Percentiles rank a stretch among this genome's conserved stretches.
These are phyloP conservation scores for Penicillium sp. DNA, from an alignment of 2,329 filamentous ascomycete genomes.

Conservation along the genomic window DNA sequence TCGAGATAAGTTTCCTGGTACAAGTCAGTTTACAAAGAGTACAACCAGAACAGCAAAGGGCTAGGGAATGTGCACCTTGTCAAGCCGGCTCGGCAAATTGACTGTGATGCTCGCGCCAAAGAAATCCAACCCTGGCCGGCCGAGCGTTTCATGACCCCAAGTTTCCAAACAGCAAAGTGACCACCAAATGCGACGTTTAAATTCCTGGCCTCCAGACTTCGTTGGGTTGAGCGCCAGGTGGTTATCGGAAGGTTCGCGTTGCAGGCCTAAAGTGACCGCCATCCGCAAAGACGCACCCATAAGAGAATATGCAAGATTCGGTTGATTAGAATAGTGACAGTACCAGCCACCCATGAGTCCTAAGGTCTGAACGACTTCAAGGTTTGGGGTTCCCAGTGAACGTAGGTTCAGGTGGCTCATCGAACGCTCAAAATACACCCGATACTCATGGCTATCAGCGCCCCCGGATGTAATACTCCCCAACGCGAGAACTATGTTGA, in stretches of 20 bases:
- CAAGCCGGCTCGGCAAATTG: slow-evolving; percentile 54
- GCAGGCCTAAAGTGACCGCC: slow-evolving; percentile 68
- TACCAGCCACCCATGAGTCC: slow-evolving; percentile 71
- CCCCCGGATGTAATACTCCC: slow-evolving; percentile 67
- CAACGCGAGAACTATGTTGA: slow-evolving; percentile 73
- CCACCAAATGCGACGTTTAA: slow-evolving; percentile 68
- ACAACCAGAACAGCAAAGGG: neutral
- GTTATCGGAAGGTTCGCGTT: slow-evolving; percentile 56
- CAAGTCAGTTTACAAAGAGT: slow-evolving; percentile 19
- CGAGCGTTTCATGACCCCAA: slow-evolving; percentile 68
- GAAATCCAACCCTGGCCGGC: slow-evolving; percentile 66
- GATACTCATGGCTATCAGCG: slow-evolving; percentile 59
- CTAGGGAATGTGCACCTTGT: slow-evolving; percentile 16
- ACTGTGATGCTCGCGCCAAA: slow-evolving; percentile 65
- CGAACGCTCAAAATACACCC: slow-evolving; percentile 65
- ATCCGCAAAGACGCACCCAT: slow-evolving; percentile 69
- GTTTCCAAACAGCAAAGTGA: slow-evolving; percentile 68
- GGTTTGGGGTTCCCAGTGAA: slow-evolving; percentile 63
- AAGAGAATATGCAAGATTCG: slow-evolving; percentile 71
- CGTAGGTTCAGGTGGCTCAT: slow-evolving; percentile 65
- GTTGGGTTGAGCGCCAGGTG: slow-evolving; percentile 31
- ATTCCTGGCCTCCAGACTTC: slow-evolving; percentile 55
- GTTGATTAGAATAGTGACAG: slow-evolving; percentile 71
- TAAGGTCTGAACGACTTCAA: slow-evolving; percentile 69
- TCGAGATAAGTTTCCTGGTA: slow-evolving; percentile 55